These are phyloP conservation scores for Emergomyces africanus DNA, from an alignment of 2,329 filamentous ascomycete genomes.

Conservation along the genomic window DNA sequence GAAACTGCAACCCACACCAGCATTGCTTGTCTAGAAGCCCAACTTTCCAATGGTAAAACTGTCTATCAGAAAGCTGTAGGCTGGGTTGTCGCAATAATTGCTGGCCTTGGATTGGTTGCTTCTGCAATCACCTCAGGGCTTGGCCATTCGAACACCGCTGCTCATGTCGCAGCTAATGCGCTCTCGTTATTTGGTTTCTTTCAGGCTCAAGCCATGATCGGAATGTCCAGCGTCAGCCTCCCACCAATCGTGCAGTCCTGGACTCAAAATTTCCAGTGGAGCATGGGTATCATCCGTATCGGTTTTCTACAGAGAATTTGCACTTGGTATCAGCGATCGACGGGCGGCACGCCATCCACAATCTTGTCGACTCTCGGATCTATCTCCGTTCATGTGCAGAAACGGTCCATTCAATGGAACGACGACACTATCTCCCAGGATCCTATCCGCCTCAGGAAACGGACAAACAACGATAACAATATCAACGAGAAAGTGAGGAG, in stretches of 20 bases:
- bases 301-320: constrained; percentile 79
- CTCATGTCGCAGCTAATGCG: constrained; percentile 86
- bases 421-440: constrained; percentile 17
- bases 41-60: constrained; percentile 81
- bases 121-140: constrained; percentile 83
- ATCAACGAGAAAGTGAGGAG: constrained; percentile 37
- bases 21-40: constrained; percentile 77
- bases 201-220: constrained; percentile 84
- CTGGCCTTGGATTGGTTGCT: constrained; percentile 66
- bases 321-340: constrained; percentile 92
- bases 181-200: constrained; percentile 92
- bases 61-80: constrained; percentile 80
- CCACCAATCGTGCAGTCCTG: constrained; percentile 83
- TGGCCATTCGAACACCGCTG: constrained; percentile 85
- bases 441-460: constrained; percentile 37
- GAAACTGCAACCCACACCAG: constrained; percentile 48
- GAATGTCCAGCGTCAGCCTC: constrained; percentile 65
- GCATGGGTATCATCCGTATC: constrained; percentile 85
- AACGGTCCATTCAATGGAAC: constrained; percentile 39
- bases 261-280: constrained; percentile 98
- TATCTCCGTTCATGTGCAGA: constrained; percentile 75
- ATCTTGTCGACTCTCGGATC: constrained; percentile 61
- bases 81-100: constrained; percentile 80
- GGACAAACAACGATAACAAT: constrained; percentile 37
- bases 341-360: constrained; percentile 70